Evolutionary conservation across 2,329 filamentous ascomycete genomes (phyloP), one percentile per base, ranked within the genome.

Genomic region (Chaetomiaceae sp.): DNA sequence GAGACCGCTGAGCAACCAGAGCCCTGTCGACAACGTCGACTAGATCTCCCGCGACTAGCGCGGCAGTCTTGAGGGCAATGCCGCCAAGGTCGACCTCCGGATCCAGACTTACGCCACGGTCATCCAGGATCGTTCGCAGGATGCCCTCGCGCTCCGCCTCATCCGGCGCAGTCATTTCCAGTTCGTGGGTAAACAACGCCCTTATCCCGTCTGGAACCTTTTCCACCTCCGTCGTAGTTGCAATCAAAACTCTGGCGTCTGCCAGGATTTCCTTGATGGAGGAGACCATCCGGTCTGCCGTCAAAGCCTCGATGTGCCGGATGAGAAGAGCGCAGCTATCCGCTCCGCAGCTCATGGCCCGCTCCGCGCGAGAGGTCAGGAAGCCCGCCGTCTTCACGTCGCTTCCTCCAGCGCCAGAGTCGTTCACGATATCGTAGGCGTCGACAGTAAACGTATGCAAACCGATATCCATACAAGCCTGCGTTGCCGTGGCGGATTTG

Each of bases 371-470:
- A 4, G 89, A 89, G 65, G 94, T 87, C 14, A 99, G 74, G 60
- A 95, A 88, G 1, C 89, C 91, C 65, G 96, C 92, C 0, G 91
- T 96, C 71, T 97, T 96, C 25, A 95, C 87, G 65, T 99, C 94
- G 51, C 88, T 86, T 8, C 89, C 89, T 48, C 90, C 90, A 1
- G 86, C 87, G 40, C 87, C 86, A 13, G 90, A 89, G 67, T 97
- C 92, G n/a, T 90, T 92, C 4, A 96, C 76, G 37, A 99, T 89
- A 63, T 99, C 94, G 64, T 95, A 96, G 0, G 89, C 88, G 67
- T 97, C 90, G 48, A 99, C 88, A 0, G 82, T 72, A 66, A 96
- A 97, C 0, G 85, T 87, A 67, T 99, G 94, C 14, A 97, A 76
- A 3, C 94, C 94, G 57, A 96, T 86, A 63, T 96, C 92, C 2